A percentile compares a stretch with the other conserved stretches of the same genome.
These are phyloP conservation scores for Glycine latifolia DNA, from an alignment of 306 rosid species.

Conservation along the genomic window DNA sequence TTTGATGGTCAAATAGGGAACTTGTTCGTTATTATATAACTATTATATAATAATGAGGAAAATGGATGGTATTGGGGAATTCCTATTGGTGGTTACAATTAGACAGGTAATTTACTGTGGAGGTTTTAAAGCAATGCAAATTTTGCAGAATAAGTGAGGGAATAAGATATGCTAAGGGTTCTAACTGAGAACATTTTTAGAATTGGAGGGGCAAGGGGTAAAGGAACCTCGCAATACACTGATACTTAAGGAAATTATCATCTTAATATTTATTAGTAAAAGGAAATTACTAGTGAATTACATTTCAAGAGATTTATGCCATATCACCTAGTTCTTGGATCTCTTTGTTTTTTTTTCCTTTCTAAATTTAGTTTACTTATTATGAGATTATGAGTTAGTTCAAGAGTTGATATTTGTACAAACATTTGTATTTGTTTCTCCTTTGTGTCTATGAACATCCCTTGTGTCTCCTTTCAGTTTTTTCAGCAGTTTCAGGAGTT, in stretches of 20 bases:
- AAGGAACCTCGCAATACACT: not conserved
- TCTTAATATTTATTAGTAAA: not conserved
- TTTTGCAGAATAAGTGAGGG: not conserved
- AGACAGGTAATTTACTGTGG: not conserved
- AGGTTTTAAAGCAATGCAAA: not conserved
- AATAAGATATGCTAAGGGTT: conserved; percentile 1
- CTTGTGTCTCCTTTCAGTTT: conserved; percentile 71
- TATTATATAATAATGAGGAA: not conserved
- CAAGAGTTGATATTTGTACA: conserved; percentile 6
- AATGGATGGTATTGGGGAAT: not conserved
- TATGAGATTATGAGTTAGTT: conserved; percentile 18
- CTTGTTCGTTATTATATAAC: not conserved
- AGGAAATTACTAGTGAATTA: not conserved
- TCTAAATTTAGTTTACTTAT: not conserved
- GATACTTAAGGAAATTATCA: not conserved
- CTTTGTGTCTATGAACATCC: conserved; percentile 29
- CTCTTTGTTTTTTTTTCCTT: not conserved
- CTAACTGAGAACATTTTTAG: not conserved
- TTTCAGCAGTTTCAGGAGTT: conserved; percentile 88
- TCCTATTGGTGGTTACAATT: not conserved
- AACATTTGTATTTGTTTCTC: conserved; percentile 36
- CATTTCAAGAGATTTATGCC: conserved; percentile 10
- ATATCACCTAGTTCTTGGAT: not conserved
- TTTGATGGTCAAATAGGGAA: conserved; percentile 9
- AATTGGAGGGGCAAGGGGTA: not conserved